phyloP scores from a whole-genome alignment of 192 early-diverging fungal species.

The Thoreauomyces humboldtii region DNA sequence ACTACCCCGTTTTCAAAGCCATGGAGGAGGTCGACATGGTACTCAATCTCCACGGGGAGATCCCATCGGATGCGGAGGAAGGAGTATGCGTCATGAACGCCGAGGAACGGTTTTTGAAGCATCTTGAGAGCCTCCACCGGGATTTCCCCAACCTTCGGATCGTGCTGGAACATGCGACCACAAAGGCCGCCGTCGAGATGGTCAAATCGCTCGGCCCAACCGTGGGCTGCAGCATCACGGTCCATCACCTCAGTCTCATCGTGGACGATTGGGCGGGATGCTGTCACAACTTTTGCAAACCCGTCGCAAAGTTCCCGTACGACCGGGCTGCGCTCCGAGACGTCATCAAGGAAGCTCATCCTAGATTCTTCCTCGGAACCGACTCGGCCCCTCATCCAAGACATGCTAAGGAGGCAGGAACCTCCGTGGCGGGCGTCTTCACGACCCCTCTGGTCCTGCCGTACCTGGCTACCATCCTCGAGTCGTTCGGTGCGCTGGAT shows the following conservation, averaged over 20 bases:
- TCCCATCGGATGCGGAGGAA: conserved; percentile 80
- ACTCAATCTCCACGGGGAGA: conserved; percentile 93
- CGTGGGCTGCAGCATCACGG: conserved; percentile 92
- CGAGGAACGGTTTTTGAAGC: conserved; percentile 85
- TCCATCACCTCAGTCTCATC: conserved; percentile 87
- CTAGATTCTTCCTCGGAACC: conserved; percentile 95
- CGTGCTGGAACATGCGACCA: conserved; percentile 96
- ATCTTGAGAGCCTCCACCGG: conserved; percentile 78
- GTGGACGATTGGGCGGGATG: conserved; percentile 99
- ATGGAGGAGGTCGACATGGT: conserved; percentile 95
- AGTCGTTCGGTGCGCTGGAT: conserved; percentile 80
- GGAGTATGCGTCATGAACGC: conserved; percentile 95
- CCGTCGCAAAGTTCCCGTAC: conserved; percentile 92
- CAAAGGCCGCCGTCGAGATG: conserved; percentile 87
- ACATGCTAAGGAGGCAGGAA: conserved; percentile 76
- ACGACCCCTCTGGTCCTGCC: conserved; percentile 81
- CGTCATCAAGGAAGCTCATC: conserved; percentile 80
- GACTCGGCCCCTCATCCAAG: conserved; percentile 95
- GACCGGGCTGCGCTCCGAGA: conserved; percentile 87
- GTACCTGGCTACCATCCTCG: conserved; percentile 87
- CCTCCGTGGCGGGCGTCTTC: conserved; percentile 85
- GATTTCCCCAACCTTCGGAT: conserved; percentile 94
- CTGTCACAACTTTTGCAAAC: conserved; percentile 97
- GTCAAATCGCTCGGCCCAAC: conserved; percentile 87
- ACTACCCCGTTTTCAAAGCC: conserved; percentile 90